A percentile compares a stretch with the other conserved stretches of the same genome.
Evolutionary conservation across 306 rosid species (phyloP).

Genomic region (Rubus idaeus): DNA sequence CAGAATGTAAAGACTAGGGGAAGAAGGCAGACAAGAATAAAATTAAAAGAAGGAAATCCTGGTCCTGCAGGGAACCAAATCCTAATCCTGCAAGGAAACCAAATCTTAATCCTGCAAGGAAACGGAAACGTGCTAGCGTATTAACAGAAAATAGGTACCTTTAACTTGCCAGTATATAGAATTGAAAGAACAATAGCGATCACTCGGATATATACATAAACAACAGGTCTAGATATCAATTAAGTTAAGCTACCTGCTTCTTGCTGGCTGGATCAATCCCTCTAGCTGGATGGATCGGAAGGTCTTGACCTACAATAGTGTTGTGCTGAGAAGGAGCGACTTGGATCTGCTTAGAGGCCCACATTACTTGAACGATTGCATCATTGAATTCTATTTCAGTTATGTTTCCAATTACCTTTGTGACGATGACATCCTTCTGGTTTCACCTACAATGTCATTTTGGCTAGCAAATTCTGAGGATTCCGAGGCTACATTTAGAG

Average conservation of each 20-base stretch:
- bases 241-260: too few relatives aligned
- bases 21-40: too few relatives aligned
- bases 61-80: too few relatives aligned
- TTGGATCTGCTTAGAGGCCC: conserved; percentile 14
- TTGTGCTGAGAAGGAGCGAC: neutral
- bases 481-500: neutral
- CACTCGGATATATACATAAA: too few relatives aligned
- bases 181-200: too few relatives aligned
- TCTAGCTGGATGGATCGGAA: neutral
- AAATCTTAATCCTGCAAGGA: neutral
- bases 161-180: too few relatives aligned
- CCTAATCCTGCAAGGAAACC: neutral
- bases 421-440: conserved; percentile 10
- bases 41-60: neutral
- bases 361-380: conserved; percentile 6
- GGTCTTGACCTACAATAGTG: neutral
- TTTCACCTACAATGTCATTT: conserved; percentile 4
- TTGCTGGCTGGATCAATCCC: too few relatives aligned
- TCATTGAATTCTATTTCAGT: conserved; percentile 16
- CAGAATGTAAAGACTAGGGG: too few relatives aligned
- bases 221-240: too few relatives aligned
- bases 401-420: neutral
- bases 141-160: too few relatives aligned
- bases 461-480: conserved; percentile 2
- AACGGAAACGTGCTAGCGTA: neutral